Conservation (phyloP, 2,329 filamentous ascomycete genomes). For the Colletotrichum phormii region DNA sequence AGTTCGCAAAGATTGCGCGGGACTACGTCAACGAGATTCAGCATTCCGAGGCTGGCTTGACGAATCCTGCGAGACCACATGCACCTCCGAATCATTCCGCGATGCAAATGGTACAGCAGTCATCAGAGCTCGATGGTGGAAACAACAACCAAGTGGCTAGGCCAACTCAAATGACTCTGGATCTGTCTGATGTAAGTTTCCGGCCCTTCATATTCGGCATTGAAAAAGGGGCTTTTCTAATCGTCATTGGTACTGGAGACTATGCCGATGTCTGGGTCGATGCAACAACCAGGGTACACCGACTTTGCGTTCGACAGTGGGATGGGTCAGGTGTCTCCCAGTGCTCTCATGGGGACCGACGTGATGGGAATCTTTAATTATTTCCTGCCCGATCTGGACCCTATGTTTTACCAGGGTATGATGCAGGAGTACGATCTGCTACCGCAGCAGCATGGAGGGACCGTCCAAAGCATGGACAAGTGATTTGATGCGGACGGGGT, state of each 20-base stretch:
- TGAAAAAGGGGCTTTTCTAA: not conserved
- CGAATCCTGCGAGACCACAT: not conserved
- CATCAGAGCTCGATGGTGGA: not conserved
- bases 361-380: conserved; percentile 44
- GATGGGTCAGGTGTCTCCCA: conserved; percentile 1
- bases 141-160: not conserved
- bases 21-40: conserved; percentile 49
- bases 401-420: conserved; percentile 37
- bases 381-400: conserved; percentile 40
- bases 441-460: conserved; percentile 19
- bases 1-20: conserved; percentile 55
- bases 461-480: not conserved
- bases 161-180: not conserved
- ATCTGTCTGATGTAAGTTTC: not conserved
- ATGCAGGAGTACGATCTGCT: conserved; percentile 3
- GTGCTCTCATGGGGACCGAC: conserved; percentile 38
- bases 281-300: conserved; percentile 20
- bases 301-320: conserved; percentile 36
- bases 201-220: not conserved
- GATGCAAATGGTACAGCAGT: not conserved
- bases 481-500: not conserved
- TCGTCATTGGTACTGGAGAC: not conserved
- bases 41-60: conserved; percentile 2
- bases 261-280: not conserved
- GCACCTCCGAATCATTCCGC: not conserved